Conservation (phyloP, 2,329 filamentous ascomycete species). For the Hirsutella minnesotensis region DNA sequence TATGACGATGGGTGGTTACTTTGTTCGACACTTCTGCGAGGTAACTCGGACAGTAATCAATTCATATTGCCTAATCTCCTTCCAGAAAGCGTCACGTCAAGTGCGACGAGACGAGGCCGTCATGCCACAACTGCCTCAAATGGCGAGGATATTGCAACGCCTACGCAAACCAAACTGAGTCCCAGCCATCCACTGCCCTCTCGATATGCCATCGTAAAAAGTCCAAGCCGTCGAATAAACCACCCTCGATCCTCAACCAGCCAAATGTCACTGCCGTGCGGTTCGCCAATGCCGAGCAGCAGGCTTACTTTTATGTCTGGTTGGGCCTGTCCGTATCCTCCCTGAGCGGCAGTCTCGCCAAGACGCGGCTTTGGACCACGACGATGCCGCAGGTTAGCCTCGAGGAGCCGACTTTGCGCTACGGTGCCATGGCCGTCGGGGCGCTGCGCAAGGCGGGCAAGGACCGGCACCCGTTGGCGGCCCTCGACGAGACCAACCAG, state of each 20-base stretch:
- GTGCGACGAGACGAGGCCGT: conserved; percentile 28
- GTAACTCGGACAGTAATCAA: no score
- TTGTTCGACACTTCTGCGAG: no score
- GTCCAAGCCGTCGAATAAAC: conserved; percentile 14
- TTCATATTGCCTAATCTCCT: not conserved
- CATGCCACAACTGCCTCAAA: conserved; percentile 28
- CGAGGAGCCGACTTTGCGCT: conserved; percentile 23
- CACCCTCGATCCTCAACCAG: conserved; percentile 15
- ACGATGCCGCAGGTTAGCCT: conserved; percentile 28
- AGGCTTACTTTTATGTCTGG: conserved; percentile 27
- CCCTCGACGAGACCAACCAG: conserved; percentile 16
- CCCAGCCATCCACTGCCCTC: not conserved
- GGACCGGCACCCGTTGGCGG: conserved; percentile 8
- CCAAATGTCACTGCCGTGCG: conserved; percentile 20
- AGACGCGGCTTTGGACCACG: conserved; percentile 23
- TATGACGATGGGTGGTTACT: no score
- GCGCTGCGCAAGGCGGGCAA: conserved; percentile 23
- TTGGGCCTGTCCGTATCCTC: conserved; percentile 20
- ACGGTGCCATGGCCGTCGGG: conserved; percentile 28
- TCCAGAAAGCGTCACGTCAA: conserved; percentile 28
- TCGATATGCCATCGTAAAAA: conserved; percentile 2
- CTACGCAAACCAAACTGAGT: conserved; percentile 12
- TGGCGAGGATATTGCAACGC: conserved; percentile 27
- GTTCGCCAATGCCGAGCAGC: conserved; percentile 21
- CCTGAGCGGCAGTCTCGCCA: conserved; percentile 21